These are phyloP conservation scores for Cladosporium sp. DNA, from an alignment of 2,329 filamentous ascomycete species.

Conservation along the genomic window DNA sequence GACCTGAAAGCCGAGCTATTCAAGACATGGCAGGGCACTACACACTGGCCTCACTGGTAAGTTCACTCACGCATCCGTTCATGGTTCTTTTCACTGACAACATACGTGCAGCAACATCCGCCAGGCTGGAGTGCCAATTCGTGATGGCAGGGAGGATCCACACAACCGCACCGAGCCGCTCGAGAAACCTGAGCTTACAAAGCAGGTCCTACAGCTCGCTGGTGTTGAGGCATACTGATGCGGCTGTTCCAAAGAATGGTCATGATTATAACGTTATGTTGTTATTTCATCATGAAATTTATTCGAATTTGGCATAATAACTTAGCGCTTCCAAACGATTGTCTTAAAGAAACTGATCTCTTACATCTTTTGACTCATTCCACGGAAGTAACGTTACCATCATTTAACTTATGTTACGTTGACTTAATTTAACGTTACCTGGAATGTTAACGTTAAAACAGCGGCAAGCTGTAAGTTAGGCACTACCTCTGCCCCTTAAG, in stretches of 20 bases:
- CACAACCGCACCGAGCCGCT: constrained; percentile 36
- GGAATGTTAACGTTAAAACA: too few species aligned
- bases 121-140: constrained; percentile 33
- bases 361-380: too few species aligned
- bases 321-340: too few species aligned
- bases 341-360: too few species aligned
- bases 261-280: too few species aligned
- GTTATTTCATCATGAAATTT: too few species aligned
- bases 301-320: too few species aligned
- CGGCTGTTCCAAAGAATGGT: neutral
- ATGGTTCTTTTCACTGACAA: neutral
- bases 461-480: too few species aligned
- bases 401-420: too few species aligned
- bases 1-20: constrained; percentile 34
- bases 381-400: too few species aligned
- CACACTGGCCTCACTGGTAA: constrained; percentile 35
- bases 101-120: constrained; percentile 33
- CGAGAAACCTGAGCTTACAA: constrained; percentile 36
- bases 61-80: neutral
- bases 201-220: constrained; percentile 33
- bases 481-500: too few species aligned
- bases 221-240: constrained; percentile 29
- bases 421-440: too few species aligned
- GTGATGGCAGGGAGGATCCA: constrained; percentile 35
- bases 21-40: constrained; percentile 32